A percentile compares a stretch with the other conserved stretches of the same genome.
These are phyloP conservation scores for Setaria italica DNA, from an alignment of 202 grass and related monocot genomes.

Conservation along the genomic window DNA sequence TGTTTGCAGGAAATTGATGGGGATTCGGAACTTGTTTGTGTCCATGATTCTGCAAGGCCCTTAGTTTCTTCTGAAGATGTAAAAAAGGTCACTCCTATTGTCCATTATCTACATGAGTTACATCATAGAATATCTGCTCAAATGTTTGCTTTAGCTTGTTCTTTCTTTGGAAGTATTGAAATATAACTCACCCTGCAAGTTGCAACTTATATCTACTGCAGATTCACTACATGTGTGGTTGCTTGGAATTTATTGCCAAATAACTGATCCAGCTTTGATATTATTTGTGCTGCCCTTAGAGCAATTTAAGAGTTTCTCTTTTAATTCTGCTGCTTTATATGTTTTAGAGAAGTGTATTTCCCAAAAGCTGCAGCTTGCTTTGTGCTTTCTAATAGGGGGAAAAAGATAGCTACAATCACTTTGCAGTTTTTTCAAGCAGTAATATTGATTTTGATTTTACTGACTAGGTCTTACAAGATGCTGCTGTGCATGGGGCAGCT, in stretches of 20 bases:
- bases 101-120: slow-evolving; percentile 22
- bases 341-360: slow-evolving; percentile 18
- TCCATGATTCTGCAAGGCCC: slow-evolving; percentile 97
- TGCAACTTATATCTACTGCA: slow-evolving; percentile 13
- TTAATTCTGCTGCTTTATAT: not conserved
- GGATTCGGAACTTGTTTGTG: slow-evolving; percentile 87
- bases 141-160: not conserved
- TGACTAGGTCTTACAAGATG: slow-evolving; percentile 89
- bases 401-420: not conserved
- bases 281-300: slow-evolving; percentile 17
- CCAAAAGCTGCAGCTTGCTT: not conserved
- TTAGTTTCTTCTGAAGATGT: slow-evolving; percentile 75
- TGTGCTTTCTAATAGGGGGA: slow-evolving; percentile 7
- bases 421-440: slow-evolving; percentile 21
- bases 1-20: slow-evolving; percentile 79
- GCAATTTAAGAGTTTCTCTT: not conserved
- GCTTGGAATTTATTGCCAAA: slow-evolving; percentile 8
- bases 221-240: not conserved
- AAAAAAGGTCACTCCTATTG: slow-evolving; percentile 73
- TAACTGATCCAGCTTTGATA: not conserved
- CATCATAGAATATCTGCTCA: slow-evolving; percentile 2
- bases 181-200: slow-evolving; percentile 11
- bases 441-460: slow-evolving; percentile 40
- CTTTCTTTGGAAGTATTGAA: slow-evolving; percentile 10
- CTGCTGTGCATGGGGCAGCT: slow-evolving; percentile 86